Evolutionary conservation across 2,329 filamentous ascomycete genomes (phyloP), one percentile per base, ranked within the genome.

Genomic region (Bipolaris victoriae): DNA sequence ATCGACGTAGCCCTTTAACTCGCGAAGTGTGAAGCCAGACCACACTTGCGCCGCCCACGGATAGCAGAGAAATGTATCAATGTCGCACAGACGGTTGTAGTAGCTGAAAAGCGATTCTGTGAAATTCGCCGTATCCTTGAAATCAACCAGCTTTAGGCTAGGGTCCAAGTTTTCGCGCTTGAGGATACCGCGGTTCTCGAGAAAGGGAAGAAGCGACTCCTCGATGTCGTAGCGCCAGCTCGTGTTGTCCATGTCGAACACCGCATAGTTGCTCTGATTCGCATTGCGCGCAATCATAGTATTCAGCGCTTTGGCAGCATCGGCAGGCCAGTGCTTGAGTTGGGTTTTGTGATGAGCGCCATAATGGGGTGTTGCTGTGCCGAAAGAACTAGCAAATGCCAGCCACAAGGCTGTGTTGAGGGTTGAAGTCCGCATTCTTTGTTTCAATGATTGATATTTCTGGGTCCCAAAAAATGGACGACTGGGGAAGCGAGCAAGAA

Each of bases 241-340:
- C 7, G 70, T 73, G 48, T 73, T 71, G 61, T 73, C 70, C 67
- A 70, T 71, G 55, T 73, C 70, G 55, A 73, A 71, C 40, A 71
- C 65, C 5, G 70, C 70, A 40, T 69, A 71, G 58, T 69, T 69
- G 63, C 66, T 70, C 52, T 70, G 65, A 47, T 73, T 71, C 15
- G 70, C 70, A 33, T 71, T 73, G 20, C 60, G 61, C 20, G 52
- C 20, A 37, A 73, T 73, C 70, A 73, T 73, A 41, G 60, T 58
- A 44, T 63, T 63, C 20, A 73, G 64, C n/a, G 65, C 61, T 46
- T 55, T 60, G 35, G 66, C 68, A 45, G 69, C 68, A 39, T 66
- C 63, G 26, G 62, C 60, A 24, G 70, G 70, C 70, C 69, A 73
- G 45, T 65, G 57, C 50, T 66, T 52, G 37, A 71, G 60, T 37